Base-by-base conservation (phyloP, 2,329 filamentous ascomycete genomes). In the Sarocladium oryzae region DNA sequence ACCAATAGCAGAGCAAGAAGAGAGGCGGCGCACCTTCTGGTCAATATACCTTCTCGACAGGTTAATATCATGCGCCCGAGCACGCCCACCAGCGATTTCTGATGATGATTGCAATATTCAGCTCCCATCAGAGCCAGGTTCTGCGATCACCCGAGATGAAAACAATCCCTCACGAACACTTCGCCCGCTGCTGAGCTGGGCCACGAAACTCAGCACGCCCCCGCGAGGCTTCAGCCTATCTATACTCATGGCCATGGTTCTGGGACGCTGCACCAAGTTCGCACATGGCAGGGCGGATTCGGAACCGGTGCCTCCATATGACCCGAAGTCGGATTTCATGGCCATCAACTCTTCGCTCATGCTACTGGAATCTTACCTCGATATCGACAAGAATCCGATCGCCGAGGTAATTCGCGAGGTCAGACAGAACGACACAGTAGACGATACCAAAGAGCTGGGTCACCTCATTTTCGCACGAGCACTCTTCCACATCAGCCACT, bases 31-130 rank as follows among this genome's bases (percentile, higher is more conserved):
- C 10, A 60, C 64, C 0, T 70, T 69, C 43, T 70, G 67, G 67
- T 70, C 67, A 3, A 57, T 70, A 18, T 70, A 69, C 50, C 58
- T 70, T 6, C 56, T 69, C 1, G 67, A 70, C 51, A 62, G 61
- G 30, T 57, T 70, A 4, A 60, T 67, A 5, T 68, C 65, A 13
- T 69, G 67, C 52, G 66, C 63, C 2, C 60, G 63, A 6, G 58
- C 60, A 32, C 58, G 67, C 16, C 65, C 67, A 1, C 59, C 64
- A 2, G 62, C 64, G 4, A 59, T 70, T 32, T 54, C 60, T 1
- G 66, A 69, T 41, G 59, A 59, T 4, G 59, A 66, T 35, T 69
- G 65, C 53, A 57, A 56, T 10, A 51, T 69, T 1, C 60, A 61
- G 26, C 55, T 69, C 13, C 65, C 66, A 3, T 58, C 57, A 37